Evolutionary conservation across 306 rosid genomes (phyloP), one percentile per base, ranked within the genome.

Genomic region (Lathyrus aphaca): DNA sequence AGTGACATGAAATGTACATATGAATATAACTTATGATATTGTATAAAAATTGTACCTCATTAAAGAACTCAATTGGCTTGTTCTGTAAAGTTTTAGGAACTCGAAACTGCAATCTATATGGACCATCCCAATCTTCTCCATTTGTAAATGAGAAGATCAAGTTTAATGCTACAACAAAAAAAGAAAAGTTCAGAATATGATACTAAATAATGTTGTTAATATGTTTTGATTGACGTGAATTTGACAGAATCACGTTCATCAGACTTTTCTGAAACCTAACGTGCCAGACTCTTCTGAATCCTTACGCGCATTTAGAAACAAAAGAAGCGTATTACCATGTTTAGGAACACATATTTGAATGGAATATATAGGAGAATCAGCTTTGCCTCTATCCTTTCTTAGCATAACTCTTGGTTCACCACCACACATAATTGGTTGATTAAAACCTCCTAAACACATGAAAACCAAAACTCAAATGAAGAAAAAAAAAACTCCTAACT

Each of bases 371-470:
- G 98, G 92, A 3, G 76, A 73, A 84, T 94, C 98, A 50, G 97
- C 97, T 78, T 87, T 94, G 81, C 98, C 98, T 65, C 96, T 66
- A 72, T 74, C 76, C 82, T 83, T 94, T 29, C 67, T 82, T 9
- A 83, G 86, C 97, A 90, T 93, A 48, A 64, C 96, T 76, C 98
- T 90, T 23, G 98, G 97, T 68, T 93, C 96, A 40, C 96, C 95
- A 16, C 98, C 92, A 17, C 98, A 94, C 97, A 94, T 94, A 48
- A 90, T 88, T 43, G 98, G 96, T 83, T 93, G 98, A 79, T 93
- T 93, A 78, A 93, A 93, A 6, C 97, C 98, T 69, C 98, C 98
- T 94, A 78, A 58, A 76, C 7, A 8, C 32, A 71, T 13, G 58
- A 21, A 62, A 45, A 35, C 42, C 21, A 73, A 3, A 63, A 39